Evolutionary conservation across 2,329 filamentous ascomycete genomes (phyloP).

Genomic region (Capronia americana): DNA sequence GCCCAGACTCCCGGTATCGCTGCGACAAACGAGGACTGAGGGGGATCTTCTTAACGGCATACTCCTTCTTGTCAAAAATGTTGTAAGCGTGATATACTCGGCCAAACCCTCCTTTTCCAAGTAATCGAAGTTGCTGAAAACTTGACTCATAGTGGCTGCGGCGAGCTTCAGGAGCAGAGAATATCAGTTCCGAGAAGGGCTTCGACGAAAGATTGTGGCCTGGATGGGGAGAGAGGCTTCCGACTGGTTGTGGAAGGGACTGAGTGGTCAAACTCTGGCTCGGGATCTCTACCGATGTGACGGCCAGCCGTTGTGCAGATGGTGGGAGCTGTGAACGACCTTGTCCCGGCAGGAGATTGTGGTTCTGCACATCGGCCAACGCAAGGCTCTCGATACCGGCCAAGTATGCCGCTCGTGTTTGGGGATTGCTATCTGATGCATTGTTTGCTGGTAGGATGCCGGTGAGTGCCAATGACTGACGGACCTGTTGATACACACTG

Average conservation of each 20-base stretch:
- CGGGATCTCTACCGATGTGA: conserved; percentile 13
- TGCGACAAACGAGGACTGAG: conserved; percentile 60
- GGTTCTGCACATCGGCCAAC: conserved; percentile 46
- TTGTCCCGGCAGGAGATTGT: conserved; percentile 31
- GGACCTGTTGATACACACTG: conserved; percentile 51
- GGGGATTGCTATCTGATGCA: conserved; percentile 40
- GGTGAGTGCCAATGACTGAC: conserved; percentile 50
- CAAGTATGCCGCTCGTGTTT: conserved; percentile 44
- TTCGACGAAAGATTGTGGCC: conserved; percentile 21
- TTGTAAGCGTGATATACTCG: conserved; percentile 68
- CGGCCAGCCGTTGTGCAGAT: conserved; percentile 28
- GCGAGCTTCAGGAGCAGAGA: conserved; percentile 41
- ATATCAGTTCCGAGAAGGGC: conserved; percentile 34
- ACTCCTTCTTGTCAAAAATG: conserved; percentile 65
- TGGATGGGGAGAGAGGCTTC: conserved; percentile 33
- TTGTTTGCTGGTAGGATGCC: conserved; percentile 51
- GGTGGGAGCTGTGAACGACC: conserved; percentile 13
- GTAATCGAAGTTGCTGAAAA: conserved; percentile 60
- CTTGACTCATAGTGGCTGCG: conserved; percentile 56
- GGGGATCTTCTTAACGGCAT: conserved; percentile 71
- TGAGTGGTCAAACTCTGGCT: conserved; percentile 13
- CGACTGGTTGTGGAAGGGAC: conserved; percentile 32
- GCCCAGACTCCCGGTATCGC: conserved; percentile 58
- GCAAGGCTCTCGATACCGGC: conserved; percentile 52
- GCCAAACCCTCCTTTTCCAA: conserved; percentile 71